A percentile compares a stretch with the other conserved stretches of the same genome.
Evolutionary conservation across 2,329 filamentous ascomycete genomes (phyloP).

Genomic region (Zalaria sp.): DNA sequence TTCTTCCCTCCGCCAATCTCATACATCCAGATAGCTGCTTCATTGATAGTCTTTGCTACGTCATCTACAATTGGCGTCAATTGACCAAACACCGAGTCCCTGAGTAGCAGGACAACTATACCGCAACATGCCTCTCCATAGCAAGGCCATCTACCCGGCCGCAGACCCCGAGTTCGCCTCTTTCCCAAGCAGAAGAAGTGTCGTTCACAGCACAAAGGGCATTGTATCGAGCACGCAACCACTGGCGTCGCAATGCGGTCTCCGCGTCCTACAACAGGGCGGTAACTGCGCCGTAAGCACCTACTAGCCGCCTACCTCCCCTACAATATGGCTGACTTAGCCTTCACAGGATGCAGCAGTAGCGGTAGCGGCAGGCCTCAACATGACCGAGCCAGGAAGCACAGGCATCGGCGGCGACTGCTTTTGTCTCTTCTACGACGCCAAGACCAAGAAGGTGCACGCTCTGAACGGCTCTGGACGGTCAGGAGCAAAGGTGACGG

Average conservation of each 20-base stretch:
- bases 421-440: conserved; percentile 89
- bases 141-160: conserved; percentile 50
- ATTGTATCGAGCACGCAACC: conserved; percentile 87
- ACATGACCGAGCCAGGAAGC: conserved; percentile 82
- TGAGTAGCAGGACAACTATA: too few species aligned
- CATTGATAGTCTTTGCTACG: too few species aligned
- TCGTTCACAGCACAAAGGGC: conserved; percentile 83
- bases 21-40: too few species aligned
- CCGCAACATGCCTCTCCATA: conserved; percentile 45
- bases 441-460: conserved; percentile 64
- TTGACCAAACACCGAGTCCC: too few species aligned
- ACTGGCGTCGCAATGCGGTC: conserved; percentile 73
- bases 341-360: conserved; percentile 73
- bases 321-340: neutral
- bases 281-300: conserved; percentile 79
- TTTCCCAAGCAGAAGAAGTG: conserved; percentile 59
- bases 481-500: conserved; percentile 51
- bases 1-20: too few species aligned
- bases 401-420: conserved; percentile 96
- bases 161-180: conserved; percentile 55
- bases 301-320: neutral
- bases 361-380: conserved; percentile 81
- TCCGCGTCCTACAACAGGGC: conserved; percentile 70
- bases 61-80: too few species aligned
- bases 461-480: conserved; percentile 92